Evolutionary conservation across 495 filamentous ascomycete genomes (phyloP), one percentile per base, ranked within the genome.

Genomic region (Podospora bellae-mahoneyi): DNA sequence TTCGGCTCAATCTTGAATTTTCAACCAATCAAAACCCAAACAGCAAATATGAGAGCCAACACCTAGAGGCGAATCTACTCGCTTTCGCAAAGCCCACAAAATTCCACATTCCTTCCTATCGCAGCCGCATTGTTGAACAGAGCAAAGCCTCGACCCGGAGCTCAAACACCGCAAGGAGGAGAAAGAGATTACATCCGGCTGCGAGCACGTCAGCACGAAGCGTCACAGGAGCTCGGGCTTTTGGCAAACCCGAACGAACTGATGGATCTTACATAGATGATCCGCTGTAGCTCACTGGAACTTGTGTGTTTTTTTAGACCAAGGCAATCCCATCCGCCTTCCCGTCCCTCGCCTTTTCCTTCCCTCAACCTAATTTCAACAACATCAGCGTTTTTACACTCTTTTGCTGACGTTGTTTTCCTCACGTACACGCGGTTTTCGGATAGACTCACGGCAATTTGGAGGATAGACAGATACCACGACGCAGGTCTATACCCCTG

Each of bases 71-170:
- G 34, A 3, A 1, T 30, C 5, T 57, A 66, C 20, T 69, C 53
- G 68, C 59, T 32, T 69, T 62, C 60, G 60, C 30, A 48, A 13
- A n/a, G 15, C 1, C 57, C 60, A 16, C 60, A 58, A 20, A 19
- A 19, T 58, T 58, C 55, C 55, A 58, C 13, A 10, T 48, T 48
- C 39, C 9, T 48, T 48, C 39, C 39, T 48, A 48, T 48, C 39
- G 39, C 39, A 16, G n/a, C 23, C 10, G 18, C 20, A 27, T 27
- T 27, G 19, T 61, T 32, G 1, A 27, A 13, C 26, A 7, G 20
- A 13, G 23, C 59, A 61, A 61, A 61, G 6, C 59, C 59, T 18
- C 20, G 28, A 61, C 13, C 23, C 1, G 23, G 23, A 48, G 9
- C 15, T 16, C 39, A 48, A 48, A 48, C 39, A 13, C 39, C 39